Conservation (phyloP, 768 basidiomycete species). For the Cantharellus cinnabarinus region DNA sequence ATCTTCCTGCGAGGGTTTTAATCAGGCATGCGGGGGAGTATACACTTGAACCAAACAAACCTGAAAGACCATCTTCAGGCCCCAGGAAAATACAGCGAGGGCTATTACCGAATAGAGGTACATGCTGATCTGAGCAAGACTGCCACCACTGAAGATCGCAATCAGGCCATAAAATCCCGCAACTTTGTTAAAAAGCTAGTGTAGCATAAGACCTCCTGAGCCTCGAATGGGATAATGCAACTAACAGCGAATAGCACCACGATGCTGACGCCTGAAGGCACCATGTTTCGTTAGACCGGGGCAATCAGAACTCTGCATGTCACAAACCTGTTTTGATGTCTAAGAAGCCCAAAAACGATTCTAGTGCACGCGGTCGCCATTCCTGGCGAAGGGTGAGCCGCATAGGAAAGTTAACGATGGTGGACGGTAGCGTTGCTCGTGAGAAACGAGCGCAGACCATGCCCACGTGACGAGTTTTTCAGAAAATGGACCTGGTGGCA, state of each 20-base stretch:
- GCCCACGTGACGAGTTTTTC: background rate
- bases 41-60: no score
- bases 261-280: slow-evolving; percentile 41
- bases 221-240: slow-evolving; percentile 10
- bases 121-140: slow-evolving; percentile 77
- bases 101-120: slow-evolving; percentile 84
- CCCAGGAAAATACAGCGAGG: slow-evolving; percentile 69
- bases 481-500: slow-evolving; percentile 8
- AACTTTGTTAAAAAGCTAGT: slow-evolving; percentile 82
- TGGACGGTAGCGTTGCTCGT: background rate
- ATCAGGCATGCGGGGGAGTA: no score
- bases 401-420: slow-evolving; percentile 1
- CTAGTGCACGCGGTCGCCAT: slow-evolving; percentile 62
- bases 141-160: slow-evolving; percentile 61
- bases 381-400: slow-evolving; percentile 7
- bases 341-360: slow-evolving; percentile 66
- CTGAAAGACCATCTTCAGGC: slow-evolving; percentile 47
- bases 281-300: no score
- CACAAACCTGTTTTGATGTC: slow-evolving; percentile 70
- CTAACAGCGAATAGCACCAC: slow-evolving; percentile 76
- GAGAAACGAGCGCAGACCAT: background rate
- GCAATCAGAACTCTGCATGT: no score
- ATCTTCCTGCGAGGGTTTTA: no score
- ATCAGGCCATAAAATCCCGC: slow-evolving; percentile 94
- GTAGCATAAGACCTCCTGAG: slow-evolving; percentile 7